Base-by-base conservation (phyloP, 257 asterid species). In the Galeopsis tetrahit region DNA sequence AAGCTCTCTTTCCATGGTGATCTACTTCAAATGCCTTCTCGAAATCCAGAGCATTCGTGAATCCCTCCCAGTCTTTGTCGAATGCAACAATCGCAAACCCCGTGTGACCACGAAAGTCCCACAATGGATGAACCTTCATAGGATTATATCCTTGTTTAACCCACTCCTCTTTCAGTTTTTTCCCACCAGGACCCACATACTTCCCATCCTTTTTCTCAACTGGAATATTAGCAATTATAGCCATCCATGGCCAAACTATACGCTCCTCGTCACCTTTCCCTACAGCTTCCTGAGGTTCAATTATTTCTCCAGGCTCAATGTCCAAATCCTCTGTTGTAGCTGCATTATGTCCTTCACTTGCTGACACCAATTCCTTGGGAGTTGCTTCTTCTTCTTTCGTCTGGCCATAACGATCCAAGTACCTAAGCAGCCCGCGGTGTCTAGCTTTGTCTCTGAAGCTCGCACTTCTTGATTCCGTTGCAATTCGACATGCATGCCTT, bases 231-330 rank as follows among this genome's bases (percentile, higher is more conserved):
- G 89, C 92, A 77, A 92, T 75, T 40, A 93, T 61, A 55, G 87
- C 96, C 89, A 83, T 90, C 93, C 92, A 90, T 63, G 98, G 98
- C 91, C 90, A 87, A 62, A 93, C 96, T 59, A 88, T 82, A 74
- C 57, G 86, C 73, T 88, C 91, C 44, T 87, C 90, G 44, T 79
- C 81, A 52, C 77, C 65, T 71, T 61, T 80, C 10, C 4, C 42
- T 38, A 38, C 69, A 74, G 63, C 70, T 83, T 80, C 69, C 43
- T 38, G 7, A 38, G 43, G 6, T 7, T 38, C 7, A 6, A 38
- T 1, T 76, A 39, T 44, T 67, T 36, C 49, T 73, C 15, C 78
- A 56, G 66, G 1, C 60, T 78, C 78, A 61, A 40, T 11, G 46
- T 43, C 67, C 42, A 39, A 43, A 43, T 43, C 75, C 36, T 77